Conservation (phyloP, 257 asterid species). For the Mentha longifolia region DNA sequence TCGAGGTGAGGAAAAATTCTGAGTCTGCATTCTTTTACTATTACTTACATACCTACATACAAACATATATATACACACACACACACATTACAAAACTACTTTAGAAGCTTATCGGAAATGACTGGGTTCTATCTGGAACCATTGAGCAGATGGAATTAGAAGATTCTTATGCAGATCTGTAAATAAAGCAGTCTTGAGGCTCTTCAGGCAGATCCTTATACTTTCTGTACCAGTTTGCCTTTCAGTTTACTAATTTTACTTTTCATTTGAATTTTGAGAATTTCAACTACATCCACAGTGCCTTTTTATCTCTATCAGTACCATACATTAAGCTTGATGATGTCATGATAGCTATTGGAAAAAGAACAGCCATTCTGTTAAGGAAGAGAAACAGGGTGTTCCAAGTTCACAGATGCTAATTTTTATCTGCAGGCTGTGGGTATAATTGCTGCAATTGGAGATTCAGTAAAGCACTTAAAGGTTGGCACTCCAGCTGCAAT, state of each 20-base stretch:
- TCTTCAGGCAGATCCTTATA: conserved; percentile 11
- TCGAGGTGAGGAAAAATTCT: conserved; percentile 60
- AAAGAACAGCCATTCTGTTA: not conserved
- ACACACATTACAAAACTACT: too few species aligned
- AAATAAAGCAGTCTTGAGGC: too few species aligned
- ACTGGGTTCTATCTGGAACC: too few species aligned
- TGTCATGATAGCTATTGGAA: conserved; percentile 9
- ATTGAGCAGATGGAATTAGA: too few species aligned
- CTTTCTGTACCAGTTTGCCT: conserved; percentile 14
- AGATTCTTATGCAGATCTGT: too few species aligned
- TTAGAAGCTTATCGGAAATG: too few species aligned
- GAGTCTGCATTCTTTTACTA: conserved; percentile 12
- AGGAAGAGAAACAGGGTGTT: conserved; percentile 6
- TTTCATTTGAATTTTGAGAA: conserved; percentile 20
- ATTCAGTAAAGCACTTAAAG: conserved; percentile 76
- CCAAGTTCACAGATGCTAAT: conserved; percentile 12
- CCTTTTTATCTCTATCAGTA: conserved; percentile 15
- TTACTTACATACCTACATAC: not conserved
- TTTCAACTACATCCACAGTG: conserved; percentile 16
- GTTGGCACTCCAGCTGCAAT: conserved; percentile 96
- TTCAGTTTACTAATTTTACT: conserved; percentile 4
- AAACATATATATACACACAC: not conserved
- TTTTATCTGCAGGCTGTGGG: conserved; percentile 83
- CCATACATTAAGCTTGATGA: conserved; percentile 2
- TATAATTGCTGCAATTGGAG: conserved; percentile 86